Conservation (phyloP, 257 asterid genomes). For the Mentha longifolia region DNA sequence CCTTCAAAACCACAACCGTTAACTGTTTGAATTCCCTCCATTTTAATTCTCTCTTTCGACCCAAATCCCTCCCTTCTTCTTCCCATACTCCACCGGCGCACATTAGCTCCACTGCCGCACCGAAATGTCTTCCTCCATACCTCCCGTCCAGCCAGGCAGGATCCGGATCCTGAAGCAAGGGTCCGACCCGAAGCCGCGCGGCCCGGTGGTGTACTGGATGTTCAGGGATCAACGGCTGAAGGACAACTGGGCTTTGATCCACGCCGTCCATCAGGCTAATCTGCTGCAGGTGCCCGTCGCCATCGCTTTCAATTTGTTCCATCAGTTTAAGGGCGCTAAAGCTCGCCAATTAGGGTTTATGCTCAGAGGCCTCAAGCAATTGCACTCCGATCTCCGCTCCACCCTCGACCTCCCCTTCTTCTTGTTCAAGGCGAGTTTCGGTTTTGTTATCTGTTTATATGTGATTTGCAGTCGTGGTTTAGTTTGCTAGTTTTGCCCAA, state of each 20-base stretch:
- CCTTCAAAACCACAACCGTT: constrained; percentile 60
- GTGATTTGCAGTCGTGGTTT: not conserved
- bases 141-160: constrained; percentile 73
- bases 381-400: constrained; percentile 52
- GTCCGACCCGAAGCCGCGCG: constrained; percentile 38
- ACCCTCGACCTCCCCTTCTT: constrained; percentile 64
- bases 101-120: constrained; percentile 16
- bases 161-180: constrained; percentile 67
- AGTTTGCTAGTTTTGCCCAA: not conserved
- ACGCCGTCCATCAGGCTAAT: constrained; percentile 88
- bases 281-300: constrained; percentile 72
- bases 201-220: constrained; percentile 99
- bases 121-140: constrained; percentile 49
- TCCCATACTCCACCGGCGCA: constrained; percentile 31
- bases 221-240: constrained; percentile 91
- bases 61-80: not conserved
- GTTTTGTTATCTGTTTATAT: too few species aligned
- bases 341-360: constrained; percentile 95
- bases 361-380: constrained; percentile 81
- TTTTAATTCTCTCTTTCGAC: constrained; percentile 17
- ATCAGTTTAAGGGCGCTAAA: constrained; percentile 90
- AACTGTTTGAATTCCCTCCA: constrained; percentile 77
- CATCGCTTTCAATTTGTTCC: constrained; percentile 78
- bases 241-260: constrained; percentile 98
- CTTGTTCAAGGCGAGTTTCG: constrained; percentile 67